phyloP scores from a whole-genome alignment of 176 grass and related monocot species.

The Secale cereale region DNA sequence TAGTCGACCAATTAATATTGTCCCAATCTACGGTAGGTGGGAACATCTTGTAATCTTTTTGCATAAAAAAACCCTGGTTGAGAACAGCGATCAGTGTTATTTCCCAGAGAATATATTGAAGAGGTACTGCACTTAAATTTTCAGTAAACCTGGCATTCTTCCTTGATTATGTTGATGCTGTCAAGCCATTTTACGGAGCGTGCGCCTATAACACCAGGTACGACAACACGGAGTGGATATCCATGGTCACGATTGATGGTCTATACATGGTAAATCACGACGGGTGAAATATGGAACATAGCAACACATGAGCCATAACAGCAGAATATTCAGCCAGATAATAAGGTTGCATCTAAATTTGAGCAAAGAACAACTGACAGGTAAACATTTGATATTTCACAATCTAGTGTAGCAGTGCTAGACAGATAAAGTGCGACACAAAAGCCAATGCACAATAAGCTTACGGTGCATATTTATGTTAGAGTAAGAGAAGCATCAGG shows the following conservation, averaged over 20 bases:
- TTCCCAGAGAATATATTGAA: conserved; percentile 9
- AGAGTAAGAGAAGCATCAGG: conserved; percentile 7
- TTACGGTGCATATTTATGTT: neutral
- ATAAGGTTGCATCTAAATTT: neutral
- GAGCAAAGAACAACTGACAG: neutral
- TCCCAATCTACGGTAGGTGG: conserved; percentile 86
- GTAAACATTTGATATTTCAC: neutral
- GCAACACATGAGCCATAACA: neutral
- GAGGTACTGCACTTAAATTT: conserved; percentile 9
- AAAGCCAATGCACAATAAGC: neutral
- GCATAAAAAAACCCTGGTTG: conserved; percentile 73
- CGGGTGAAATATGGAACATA: neutral
- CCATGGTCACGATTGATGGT: conserved; percentile 81
- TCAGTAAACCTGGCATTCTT: conserved; percentile 83
- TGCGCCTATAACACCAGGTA: conserved; percentile 84
- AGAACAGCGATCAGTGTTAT: conserved; percentile 32
- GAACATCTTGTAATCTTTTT: conserved; percentile 99
- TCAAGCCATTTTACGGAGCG: conserved; percentile 93
- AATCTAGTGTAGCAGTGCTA: neutral
- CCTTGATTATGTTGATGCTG: conserved; percentile 62
- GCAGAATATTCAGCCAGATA: neutral
- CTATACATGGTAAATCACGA: conserved; percentile 34
- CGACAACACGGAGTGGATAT: conserved; percentile 72
- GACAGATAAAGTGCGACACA: conserved; percentile 2
- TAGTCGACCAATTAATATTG: conserved; percentile 82